phyloP scores from a whole-genome alignment of 495 filamentous ascomycete genomes.

The Aspergillus asperescens region DNA sequence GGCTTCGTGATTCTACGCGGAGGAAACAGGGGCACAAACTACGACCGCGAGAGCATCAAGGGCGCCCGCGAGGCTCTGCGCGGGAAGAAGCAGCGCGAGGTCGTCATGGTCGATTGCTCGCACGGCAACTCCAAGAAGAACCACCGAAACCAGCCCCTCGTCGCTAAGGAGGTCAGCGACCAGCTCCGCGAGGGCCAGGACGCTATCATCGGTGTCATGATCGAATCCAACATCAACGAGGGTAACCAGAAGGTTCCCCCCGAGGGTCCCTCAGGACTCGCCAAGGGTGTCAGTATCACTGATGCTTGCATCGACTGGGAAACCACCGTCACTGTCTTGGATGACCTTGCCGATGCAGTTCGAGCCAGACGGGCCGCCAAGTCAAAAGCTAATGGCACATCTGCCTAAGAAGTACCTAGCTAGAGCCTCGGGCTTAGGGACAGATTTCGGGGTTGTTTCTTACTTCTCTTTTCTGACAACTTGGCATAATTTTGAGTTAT shows the following conservation, averaged over 20 bases:
- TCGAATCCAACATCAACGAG: conserved; percentile 96
- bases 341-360: conserved; percentile 81
- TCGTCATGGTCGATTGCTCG: conserved; percentile 97
- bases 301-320: conserved; percentile 98
- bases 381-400: conserved; percentile 30
- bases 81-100: conserved; percentile 80
- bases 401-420: conserved; percentile 16
- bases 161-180: conserved; percentile 73
- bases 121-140: conserved; percentile 70
- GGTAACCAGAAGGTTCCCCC: conserved; percentile 89
- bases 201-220: conserved; percentile 94
- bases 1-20: conserved; percentile 95
- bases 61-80: conserved; percentile 70
- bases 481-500: conserved; percentile 16
- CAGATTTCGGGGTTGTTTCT: conserved; percentile 10
- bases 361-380: conserved; percentile 56
- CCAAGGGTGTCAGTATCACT: conserved; percentile 93
- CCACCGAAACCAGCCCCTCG: conserved; percentile 83
- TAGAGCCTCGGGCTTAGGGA: too few relatives aligned
- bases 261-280: conserved; percentile 71
- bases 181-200: conserved; percentile 84
- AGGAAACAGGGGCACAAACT: conserved; percentile 92
- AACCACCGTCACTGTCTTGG: conserved; percentile 74
- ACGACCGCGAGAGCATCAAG: conserved; percentile 75
- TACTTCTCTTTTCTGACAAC: conserved; percentile 5